Evolutionary conservation across 768 basidiomycete genomes (phyloP).

Genomic region (Amanita rubescens): DNA sequence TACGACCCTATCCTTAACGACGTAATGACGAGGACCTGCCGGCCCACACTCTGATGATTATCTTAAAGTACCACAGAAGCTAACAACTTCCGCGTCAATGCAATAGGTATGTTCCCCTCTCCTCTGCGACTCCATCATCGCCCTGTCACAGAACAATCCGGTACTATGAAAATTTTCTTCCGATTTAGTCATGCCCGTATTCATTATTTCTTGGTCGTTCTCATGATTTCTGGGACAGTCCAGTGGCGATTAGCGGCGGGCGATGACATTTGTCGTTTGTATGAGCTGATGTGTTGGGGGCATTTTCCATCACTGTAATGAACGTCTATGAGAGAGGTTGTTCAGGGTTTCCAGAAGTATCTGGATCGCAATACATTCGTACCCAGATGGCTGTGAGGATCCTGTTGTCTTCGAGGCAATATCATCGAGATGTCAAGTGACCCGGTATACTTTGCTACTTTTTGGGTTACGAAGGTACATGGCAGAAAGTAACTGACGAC

Average conservation of each 20-base stretch:
- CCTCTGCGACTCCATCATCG: no score
- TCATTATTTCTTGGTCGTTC: slow-evolving; percentile 11
- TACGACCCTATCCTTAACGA: no score
- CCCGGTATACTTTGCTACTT: not conserved
- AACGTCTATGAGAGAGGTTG: slow-evolving; percentile 11
- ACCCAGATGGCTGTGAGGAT: slow-evolving; percentile 4
- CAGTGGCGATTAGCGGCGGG: slow-evolving; percentile 13
- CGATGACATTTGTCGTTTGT: slow-evolving; percentile 2
- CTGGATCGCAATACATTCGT: slow-evolving; percentile 5
- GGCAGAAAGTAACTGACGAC: no score
- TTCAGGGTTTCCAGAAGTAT: not conserved
- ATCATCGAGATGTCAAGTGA: slow-evolving; percentile 8
- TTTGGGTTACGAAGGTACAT: not conserved
- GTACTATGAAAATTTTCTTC: slow-evolving; percentile 19
- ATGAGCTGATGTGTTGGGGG: slow-evolving; percentile 18
- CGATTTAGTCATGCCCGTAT: slow-evolving; percentile 10
- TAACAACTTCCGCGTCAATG: no score
- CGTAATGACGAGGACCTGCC: no score
- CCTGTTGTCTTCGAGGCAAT: not conserved
- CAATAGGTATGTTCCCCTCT: no score
- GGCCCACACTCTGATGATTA: no score
- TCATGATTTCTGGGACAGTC: slow-evolving; percentile 16
- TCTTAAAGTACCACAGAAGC: no score
- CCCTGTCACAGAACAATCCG: no score
- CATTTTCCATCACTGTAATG: slow-evolving; percentile 16